Evolutionary conservation across 2,329 filamentous ascomycete species (phyloP).

Genomic region (Cladosporium phlei): DNA sequence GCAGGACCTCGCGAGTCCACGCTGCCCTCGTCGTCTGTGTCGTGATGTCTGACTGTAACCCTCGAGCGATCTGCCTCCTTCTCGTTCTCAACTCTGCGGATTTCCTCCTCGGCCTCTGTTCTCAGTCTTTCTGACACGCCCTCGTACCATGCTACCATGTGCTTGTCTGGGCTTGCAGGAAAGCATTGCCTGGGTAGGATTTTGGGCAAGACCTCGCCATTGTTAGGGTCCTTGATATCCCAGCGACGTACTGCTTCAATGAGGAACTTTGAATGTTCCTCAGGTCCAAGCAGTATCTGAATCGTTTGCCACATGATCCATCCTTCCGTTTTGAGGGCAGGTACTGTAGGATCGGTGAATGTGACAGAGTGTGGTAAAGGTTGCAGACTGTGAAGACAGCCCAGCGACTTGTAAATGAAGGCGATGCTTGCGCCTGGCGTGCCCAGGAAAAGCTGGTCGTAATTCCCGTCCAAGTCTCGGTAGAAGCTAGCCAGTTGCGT

Average conservation of each 20-base stretch:
- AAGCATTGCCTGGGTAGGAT: slow-evolving; percentile 63
- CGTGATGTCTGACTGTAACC: slow-evolving; percentile 13
- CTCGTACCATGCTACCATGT: slow-evolving; percentile 84
- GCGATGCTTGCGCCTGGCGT: slow-evolving; percentile 72
- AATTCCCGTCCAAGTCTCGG: slow-evolving; percentile 42
- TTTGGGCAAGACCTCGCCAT: slow-evolving; percentile 53
- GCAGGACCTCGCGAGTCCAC: slow-evolving; percentile 44
- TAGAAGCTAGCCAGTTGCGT: slow-evolving; percentile 48
- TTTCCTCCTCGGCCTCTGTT: slow-evolving; percentile 52
- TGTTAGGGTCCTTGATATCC: slow-evolving; percentile 68
- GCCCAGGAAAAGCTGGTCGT: slow-evolving; percentile 66
- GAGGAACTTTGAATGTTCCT: slow-evolving; percentile 80
- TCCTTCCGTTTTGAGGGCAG: slow-evolving; percentile 74
- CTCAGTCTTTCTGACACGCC: slow-evolving; percentile 67
- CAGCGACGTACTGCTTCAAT: slow-evolving; percentile 76
- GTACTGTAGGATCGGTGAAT: slow-evolving; percentile 71
- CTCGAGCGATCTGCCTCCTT: slow-evolving; percentile 7
- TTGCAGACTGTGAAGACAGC: slow-evolving; percentile 83
- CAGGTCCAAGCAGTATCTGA: slow-evolving; percentile 78
- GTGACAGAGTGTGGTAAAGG: slow-evolving; percentile 43
- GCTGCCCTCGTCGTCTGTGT: slow-evolving; percentile 33
- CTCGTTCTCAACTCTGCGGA: slow-evolving; percentile 9
- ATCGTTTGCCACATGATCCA: slow-evolving; percentile 94
- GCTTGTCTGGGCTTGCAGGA: slow-evolving; percentile 66
- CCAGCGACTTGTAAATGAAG: slow-evolving; percentile 86